These are phyloP conservation scores for Mortierella claussenii DNA, from an alignment of 192 early-diverging fungal genomes.

Conservation along the genomic window DNA sequence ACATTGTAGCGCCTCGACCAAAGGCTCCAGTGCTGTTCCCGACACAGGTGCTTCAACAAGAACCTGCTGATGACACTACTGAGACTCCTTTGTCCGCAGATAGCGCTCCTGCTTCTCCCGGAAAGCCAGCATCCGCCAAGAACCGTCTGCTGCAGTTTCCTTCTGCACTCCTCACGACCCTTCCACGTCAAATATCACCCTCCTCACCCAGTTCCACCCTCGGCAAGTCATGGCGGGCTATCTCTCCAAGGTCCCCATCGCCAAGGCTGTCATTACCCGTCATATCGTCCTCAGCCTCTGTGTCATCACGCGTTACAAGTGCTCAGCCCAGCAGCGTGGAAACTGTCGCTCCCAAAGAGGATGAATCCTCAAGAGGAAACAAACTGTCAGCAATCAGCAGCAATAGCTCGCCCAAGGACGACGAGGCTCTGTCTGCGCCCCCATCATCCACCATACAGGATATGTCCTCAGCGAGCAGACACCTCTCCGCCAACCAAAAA, in stretches of 20 bases:
- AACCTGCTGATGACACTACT: not conserved
- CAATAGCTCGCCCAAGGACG: not conserved
- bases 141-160: not conserved
- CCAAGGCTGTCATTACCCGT: not conserved
- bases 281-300: not conserved
- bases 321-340: not conserved
- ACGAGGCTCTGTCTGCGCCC: no score
- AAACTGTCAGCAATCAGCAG: not conserved
- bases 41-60: not conserved
- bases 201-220: constrained; percentile 6
- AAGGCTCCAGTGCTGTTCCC: not conserved
- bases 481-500: constrained; percentile 22
- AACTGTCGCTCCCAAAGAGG: not conserved
- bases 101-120: no score
- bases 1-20: constrained; percentile 13
- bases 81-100: no score
- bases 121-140: not conserved
- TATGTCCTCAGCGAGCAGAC: no score
- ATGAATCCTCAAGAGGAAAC: not conserved
- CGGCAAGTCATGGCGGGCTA: constrained; percentile 12
- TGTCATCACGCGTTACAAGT: not conserved
- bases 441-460: no score
- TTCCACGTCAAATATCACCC: constrained; percentile 9
- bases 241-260: constrained; percentile 14
- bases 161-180: not conserved